Evolutionary conservation across 305 asterid genomes (phyloP).

Genomic region (Coffea humblotiana): DNA sequence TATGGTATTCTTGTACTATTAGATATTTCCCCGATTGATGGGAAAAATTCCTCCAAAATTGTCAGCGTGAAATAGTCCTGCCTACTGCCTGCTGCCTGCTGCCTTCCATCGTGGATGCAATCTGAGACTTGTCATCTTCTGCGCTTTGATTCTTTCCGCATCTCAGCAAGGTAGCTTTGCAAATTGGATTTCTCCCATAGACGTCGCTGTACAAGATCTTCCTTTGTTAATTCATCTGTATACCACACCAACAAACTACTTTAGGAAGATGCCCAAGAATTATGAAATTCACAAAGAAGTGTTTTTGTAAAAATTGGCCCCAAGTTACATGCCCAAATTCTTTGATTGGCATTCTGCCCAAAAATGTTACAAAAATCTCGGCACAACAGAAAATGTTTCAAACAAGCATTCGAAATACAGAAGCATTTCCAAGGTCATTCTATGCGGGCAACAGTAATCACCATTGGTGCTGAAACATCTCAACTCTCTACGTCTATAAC

Average conservation of each 20-base stretch:
- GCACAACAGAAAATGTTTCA: neutral
- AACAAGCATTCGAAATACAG: neutral
- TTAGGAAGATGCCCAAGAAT: slow-evolving; percentile 8
- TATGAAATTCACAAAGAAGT: neutral
- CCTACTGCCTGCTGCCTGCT: neutral
- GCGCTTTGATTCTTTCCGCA: slow-evolving; percentile 91
- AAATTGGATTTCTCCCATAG: slow-evolving; percentile 85
- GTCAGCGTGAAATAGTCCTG: neutral
- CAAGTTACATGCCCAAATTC: neutral
- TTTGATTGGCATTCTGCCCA: neutral
- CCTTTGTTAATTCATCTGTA: slow-evolving; percentile 69
- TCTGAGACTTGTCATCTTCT: slow-evolving; percentile 48
- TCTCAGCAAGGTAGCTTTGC: slow-evolving; percentile 71
- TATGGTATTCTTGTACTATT: neutral
- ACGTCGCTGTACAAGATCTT: slow-evolving; percentile 71
- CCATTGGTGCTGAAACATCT: neutral
- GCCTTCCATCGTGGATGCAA: slow-evolving; percentile 6
- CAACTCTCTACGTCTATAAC: neutral
- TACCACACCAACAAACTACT: slow-evolving; percentile 23
- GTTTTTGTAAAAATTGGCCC: neutral
- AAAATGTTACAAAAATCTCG: neutral
- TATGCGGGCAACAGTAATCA: neutral
- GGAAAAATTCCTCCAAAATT: neutral
- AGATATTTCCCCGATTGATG: neutral
- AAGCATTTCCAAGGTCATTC: neutral